phyloP scores from a whole-genome alignment of 768 basidiomycete species.

The Holtermannia corniformis region DNA sequence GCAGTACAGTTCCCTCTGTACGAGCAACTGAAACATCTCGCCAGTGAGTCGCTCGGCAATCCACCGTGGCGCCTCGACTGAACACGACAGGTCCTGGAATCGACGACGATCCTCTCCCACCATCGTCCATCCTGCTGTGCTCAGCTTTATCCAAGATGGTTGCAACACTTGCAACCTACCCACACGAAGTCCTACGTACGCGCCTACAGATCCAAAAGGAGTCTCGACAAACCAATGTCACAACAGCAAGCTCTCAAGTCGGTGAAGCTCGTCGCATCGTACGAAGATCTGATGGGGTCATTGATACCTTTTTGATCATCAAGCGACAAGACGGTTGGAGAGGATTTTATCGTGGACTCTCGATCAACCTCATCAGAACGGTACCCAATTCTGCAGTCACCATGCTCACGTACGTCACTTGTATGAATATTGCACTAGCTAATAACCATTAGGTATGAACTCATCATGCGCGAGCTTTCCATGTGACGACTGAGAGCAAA shows the following conservation, averaged over 20 bases:
- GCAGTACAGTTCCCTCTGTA: slow-evolving; percentile 97
- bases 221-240: not conserved
- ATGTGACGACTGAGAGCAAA: no score
- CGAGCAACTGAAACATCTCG: slow-evolving; percentile 76
- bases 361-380: slow-evolving; percentile 86
- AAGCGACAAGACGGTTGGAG: slow-evolving; percentile 74
- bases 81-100: slow-evolving; percentile 23
- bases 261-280: not conserved
- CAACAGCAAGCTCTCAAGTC: slow-evolving; percentile 1
- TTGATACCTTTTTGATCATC: slow-evolving; percentile 64
- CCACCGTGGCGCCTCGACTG: not conserved
- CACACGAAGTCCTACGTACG: slow-evolving; percentile 98
- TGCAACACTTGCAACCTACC: slow-evolving; percentile 89
- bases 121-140: slow-evolving; percentile 66
- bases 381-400: slow-evolving; percentile 96
- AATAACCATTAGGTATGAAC: slow-evolving; percentile 42
- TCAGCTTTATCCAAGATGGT: slow-evolving; percentile 94
- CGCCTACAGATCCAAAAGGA: slow-evolving; percentile 64
- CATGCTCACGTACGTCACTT: slow-evolving; percentile 66
- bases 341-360: slow-evolving; percentile 83
- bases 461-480: slow-evolving; percentile 43
- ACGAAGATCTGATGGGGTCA: slow-evolving; percentile 49
- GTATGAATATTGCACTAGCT: not conserved
- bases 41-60: slow-evolving; percentile 51
- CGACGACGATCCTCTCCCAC: slow-evolving; percentile 46